Conservation (phyloP, 345 rosid genomes). For the Viola odorata region DNA sequence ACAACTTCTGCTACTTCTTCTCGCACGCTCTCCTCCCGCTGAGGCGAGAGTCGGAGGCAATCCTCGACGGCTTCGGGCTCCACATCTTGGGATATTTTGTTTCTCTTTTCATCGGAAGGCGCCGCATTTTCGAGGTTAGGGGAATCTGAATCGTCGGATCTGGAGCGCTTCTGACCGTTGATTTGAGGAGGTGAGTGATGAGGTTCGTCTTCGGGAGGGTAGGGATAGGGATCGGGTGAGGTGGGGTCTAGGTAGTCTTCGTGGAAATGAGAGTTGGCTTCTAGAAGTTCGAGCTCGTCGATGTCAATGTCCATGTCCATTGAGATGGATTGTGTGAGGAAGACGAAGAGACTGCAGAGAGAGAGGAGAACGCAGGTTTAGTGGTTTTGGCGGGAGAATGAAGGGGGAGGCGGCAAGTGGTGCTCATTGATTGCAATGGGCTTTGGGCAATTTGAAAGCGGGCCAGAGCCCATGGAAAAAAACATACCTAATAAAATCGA, state of each 20-base stretch:
- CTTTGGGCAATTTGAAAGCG: no score
- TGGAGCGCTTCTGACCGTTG: conserved; percentile 47
- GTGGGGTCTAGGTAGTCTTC: conserved; percentile 39
- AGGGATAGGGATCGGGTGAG: conserved; percentile 22
- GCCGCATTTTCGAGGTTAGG: conserved; percentile 14
- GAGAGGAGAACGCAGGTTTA: neutral
- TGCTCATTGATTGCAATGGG: neutral
- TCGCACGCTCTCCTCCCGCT: conserved; percentile 20
- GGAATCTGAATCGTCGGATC: conserved; percentile 24
- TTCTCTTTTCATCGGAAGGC: conserved; percentile 45
- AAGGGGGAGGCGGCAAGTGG: conserved; percentile 10
- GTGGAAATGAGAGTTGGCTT: conserved; percentile 45
- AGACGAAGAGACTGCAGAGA: neutral
- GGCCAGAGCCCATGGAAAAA: no score
- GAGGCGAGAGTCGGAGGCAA: conserved; percentile 57
- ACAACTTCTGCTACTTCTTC: conserved; percentile 10
- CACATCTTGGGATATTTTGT: conserved; percentile 25
- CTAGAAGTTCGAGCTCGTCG: conserved; percentile 88
- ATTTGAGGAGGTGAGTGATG: conserved; percentile 7
- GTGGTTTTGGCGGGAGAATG: conserved; percentile 20
- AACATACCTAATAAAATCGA: no score
- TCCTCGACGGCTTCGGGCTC: conserved; percentile 41
- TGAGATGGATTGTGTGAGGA: neutral
- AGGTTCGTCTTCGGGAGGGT: conserved; percentile 24
- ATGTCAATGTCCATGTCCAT: conserved; percentile 56